Evolutionary conservation across 169 alveolate genomes (phyloP).

Genomic region (Plasmodium vivax): DNA sequence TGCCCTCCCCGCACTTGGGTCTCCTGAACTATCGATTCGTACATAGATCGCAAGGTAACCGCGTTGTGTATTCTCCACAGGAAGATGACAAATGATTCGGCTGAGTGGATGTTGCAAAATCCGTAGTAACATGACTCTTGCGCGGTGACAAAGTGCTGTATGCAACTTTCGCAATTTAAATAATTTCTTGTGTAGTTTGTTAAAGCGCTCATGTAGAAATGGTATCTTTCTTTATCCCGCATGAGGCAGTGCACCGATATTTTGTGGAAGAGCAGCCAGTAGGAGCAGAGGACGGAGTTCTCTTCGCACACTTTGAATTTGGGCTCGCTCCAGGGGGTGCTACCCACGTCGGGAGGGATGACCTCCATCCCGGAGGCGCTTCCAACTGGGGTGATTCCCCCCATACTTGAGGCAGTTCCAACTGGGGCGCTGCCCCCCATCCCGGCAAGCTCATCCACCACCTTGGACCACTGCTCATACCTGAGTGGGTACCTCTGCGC

Average conservation of each 20-base stretch:
- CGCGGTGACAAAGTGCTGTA: conserved; percentile 39
- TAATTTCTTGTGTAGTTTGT: conserved; percentile 42
- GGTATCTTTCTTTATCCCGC: conserved; percentile 21
- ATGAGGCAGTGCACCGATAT: conserved; percentile 34
- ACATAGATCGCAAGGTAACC: conserved; percentile 47
- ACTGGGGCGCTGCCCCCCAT: not conserved
- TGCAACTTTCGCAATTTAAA: conserved; percentile 44
- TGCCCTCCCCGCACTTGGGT: not conserved
- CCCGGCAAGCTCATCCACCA: not conserved
- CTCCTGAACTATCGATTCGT: conserved; percentile 18
- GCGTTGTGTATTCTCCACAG: conserved; percentile 69
- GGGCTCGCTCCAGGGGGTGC: not conserved
- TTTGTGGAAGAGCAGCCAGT: conserved; percentile 51
- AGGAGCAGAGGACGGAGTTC: conserved; percentile 35
- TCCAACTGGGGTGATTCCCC: not conserved
- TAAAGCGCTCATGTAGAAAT: conserved; percentile 3
- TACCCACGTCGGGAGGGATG: no score
- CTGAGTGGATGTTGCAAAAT: conserved; percentile 57
- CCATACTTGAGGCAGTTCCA: not conserved
- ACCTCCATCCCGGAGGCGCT: no score
- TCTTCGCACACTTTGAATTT: conserved; percentile 30
- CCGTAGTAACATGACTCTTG: conserved; percentile 56
- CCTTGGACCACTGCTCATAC: conserved; percentile 33
- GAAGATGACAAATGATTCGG: conserved; percentile 46
- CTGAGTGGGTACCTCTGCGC: conserved; percentile 12